Evolutionary conservation across 2,329 filamentous ascomycete genomes (phyloP).

Genomic region (Aspergillus spinulosporus): DNA sequence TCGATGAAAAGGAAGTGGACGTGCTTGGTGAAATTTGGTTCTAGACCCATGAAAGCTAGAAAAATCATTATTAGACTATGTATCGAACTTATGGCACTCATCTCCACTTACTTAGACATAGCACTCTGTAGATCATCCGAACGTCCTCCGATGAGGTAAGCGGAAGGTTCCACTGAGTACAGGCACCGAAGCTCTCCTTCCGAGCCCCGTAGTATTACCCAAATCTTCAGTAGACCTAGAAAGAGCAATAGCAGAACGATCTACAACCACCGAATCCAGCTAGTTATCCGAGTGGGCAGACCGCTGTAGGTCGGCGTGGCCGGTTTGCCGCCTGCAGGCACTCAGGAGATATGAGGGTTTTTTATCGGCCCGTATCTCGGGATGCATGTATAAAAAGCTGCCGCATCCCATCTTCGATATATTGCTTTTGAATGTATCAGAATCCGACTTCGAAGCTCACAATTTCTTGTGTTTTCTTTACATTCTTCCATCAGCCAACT

Average conservation of each 20-base stretch:
- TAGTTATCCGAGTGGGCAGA: background rate
- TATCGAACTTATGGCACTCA: background rate
- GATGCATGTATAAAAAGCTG: background rate
- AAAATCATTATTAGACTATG: background rate
- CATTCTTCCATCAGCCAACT: background rate
- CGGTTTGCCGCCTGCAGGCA: background rate
- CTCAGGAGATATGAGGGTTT: background rate
- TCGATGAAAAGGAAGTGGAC: slow-evolving; percentile 44
- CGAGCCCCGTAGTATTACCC: too few species aligned
- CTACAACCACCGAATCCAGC: background rate
- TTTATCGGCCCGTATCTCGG: background rate
- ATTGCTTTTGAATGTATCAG: background rate
- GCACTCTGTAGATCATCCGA: background rate
- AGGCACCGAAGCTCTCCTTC: background rate
- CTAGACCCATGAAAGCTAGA: background rate
- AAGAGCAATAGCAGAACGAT: background rate
- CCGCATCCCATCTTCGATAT: background rate
- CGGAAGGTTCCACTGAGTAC: background rate
- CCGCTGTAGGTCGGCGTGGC: background rate
- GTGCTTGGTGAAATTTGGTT: slow-evolving; percentile 32
- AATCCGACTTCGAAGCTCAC: background rate
- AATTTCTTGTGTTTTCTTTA: background rate
- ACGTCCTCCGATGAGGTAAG: background rate
- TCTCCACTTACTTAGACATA: background rate
- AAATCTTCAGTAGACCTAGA: background rate